phyloP scores from a whole-genome alignment of 1,284 basidiomycete genomes.

The Trichosporon inkin region DNA sequence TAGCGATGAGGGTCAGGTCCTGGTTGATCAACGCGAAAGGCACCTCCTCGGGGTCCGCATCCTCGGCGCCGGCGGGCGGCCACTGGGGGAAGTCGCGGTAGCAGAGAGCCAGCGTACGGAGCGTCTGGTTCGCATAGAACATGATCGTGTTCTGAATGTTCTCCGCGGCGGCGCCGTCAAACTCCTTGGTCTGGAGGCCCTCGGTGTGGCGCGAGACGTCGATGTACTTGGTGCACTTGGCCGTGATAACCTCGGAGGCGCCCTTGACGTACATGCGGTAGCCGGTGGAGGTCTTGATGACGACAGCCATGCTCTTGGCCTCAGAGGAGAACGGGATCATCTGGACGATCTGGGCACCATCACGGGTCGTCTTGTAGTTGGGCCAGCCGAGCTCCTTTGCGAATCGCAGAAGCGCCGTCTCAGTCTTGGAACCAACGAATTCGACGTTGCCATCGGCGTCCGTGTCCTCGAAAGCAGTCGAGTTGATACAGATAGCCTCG shows the following conservation, averaged over 20 bases:
- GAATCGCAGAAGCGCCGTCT: constrained; percentile 85
- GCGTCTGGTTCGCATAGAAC: constrained; percentile 92
- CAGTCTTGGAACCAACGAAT: constrained; percentile 94
- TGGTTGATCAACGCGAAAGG: constrained; percentile 66
- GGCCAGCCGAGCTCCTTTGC: constrained; percentile 82
- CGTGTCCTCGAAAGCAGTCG: constrained; percentile 87
- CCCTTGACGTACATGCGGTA: constrained; percentile 85
- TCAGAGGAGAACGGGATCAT: constrained; percentile 94
- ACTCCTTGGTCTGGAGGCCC: constrained; percentile 28
- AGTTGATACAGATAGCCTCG: constrained; percentile 84
- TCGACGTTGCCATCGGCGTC: constrained; percentile 62
- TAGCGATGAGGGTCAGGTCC: constrained; percentile 77
- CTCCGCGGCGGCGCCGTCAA: constrained; percentile 34
- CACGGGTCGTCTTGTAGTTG: constrained; percentile 67
- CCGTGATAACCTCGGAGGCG: constrained; percentile 85
- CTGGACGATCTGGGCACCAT: constrained; percentile 65
- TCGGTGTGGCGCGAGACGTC: constrained; percentile 54
- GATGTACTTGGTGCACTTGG: constrained; percentile 66
- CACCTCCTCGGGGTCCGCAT: constrained; percentile 57
- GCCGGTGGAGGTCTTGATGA: constrained; percentile 62
- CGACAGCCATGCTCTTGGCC: constrained; percentile 93
- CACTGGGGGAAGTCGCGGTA: constrained; percentile 83
- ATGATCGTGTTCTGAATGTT: constrained; percentile 66
- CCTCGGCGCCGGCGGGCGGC: constrained; percentile 65
- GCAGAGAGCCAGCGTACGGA: constrained; percentile 87